phyloP scores from a whole-genome alignment of 768 basidiomycete species.

The Trametes sanguinea region DNA sequence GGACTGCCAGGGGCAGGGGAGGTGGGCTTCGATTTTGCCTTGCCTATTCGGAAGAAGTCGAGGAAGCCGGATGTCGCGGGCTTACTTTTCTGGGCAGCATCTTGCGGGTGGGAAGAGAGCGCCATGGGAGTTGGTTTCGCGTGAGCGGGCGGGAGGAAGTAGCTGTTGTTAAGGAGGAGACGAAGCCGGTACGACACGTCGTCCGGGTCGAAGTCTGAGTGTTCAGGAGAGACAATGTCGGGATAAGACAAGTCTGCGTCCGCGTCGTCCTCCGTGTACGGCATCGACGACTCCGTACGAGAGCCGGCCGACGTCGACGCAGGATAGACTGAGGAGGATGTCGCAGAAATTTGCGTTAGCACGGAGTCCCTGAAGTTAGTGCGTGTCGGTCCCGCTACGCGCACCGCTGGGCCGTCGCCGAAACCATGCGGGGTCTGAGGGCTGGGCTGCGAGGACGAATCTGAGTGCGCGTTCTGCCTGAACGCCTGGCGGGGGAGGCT shows the following conservation, averaged over 20 bases:
- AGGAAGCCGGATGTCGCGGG: slow-evolving; percentile 58
- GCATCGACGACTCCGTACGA: slow-evolving; percentile 63
- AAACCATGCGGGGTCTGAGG: slow-evolving; percentile 29
- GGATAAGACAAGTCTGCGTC: slow-evolving; percentile 37
- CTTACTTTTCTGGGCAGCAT: slow-evolving; percentile 45
- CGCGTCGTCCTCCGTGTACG: slow-evolving; percentile 52
- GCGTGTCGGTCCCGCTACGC: slow-evolving; percentile 24
- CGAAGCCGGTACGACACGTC: slow-evolving; percentile 85
- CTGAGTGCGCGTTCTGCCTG: slow-evolving; percentile 28
- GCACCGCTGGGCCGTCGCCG: slow-evolving; percentile 15
- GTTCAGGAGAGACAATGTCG: slow-evolving; percentile 29
- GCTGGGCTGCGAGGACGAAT: slow-evolving; percentile 32
- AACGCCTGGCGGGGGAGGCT: slow-evolving; percentile 39
- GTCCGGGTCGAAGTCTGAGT: slow-evolving; percentile 51
- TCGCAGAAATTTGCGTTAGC: slow-evolving; percentile 62
- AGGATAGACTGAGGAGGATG: slow-evolving; percentile 80
- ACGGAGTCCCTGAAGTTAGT: slow-evolving; percentile 45
- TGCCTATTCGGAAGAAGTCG: slow-evolving; percentile 70
- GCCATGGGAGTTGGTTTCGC: slow-evolving; percentile 75
- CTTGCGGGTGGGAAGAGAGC: slow-evolving; percentile 47
- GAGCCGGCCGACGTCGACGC: slow-evolving; percentile 67
- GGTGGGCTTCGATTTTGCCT: slow-evolving; percentile 63
- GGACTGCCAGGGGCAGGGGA: slow-evolving; percentile 39
- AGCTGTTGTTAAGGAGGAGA: slow-evolving; percentile 83
- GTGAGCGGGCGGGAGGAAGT: slow-evolving; percentile 87